Percentiles rank a stretch among this genome's conserved stretches.
phyloP scores from a whole-genome alignment of 306 rosid genomes.

The cucumber (Cucumis sativus) region DNA sequence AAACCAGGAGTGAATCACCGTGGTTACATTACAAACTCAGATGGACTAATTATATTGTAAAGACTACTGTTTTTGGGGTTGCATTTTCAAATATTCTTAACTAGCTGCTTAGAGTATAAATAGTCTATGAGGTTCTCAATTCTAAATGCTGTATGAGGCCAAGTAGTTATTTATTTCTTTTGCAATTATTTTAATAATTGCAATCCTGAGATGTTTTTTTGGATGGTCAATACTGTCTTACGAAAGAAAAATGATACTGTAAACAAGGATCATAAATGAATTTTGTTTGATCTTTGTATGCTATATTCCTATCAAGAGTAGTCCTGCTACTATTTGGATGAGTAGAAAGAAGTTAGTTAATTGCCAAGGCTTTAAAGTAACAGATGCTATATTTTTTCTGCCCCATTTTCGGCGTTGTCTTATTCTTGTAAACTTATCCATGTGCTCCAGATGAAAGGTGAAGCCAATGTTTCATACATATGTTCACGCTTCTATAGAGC shows the following conservation, averaged over 20 bases:
- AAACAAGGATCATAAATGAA: not conserved
- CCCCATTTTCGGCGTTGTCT: constrained; percentile 6
- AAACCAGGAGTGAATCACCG: not conserved
- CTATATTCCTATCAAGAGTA: not conserved
- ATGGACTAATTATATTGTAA: not conserved
- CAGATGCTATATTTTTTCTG: not conserved
- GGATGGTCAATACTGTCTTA: not conserved
- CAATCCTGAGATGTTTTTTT: not conserved
- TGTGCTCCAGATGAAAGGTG: constrained; percentile 63
- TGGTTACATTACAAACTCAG: not conserved
- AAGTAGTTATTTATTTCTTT: not conserved
- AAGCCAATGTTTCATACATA: constrained; percentile 86
- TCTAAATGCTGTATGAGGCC: not conserved
- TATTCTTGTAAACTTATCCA: not conserved
- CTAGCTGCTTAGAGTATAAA: not conserved
- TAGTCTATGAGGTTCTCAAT: not conserved
- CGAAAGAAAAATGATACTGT: not conserved
- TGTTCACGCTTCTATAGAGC: constrained; percentile 96
- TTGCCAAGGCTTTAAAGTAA: not conserved
- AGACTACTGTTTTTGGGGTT: not conserved
- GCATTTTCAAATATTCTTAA: not conserved
- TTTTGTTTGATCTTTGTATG: not conserved
- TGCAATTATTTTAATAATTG: not conserved
- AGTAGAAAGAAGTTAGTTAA: not conserved
- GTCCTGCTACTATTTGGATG: not conserved